A percentile compares a stretch with the other conserved stretches of the same genome.
These are phyloP conservation scores for Ustulina deusta DNA, from an alignment of 2,329 filamentous ascomycete genomes.

Conservation along the genomic window DNA sequence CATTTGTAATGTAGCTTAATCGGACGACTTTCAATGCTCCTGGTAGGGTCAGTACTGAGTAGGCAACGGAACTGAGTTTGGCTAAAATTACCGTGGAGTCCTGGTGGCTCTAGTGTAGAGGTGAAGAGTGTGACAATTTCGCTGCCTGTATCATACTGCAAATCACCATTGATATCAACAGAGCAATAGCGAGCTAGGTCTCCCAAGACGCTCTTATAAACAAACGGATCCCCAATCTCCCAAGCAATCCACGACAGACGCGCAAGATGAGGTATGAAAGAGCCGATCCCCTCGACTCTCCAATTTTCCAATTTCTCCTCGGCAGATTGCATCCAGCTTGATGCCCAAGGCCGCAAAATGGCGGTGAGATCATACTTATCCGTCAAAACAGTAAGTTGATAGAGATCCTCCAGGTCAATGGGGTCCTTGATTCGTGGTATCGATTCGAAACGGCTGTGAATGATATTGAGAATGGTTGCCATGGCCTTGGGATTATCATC, in stretches of 20 bases:
- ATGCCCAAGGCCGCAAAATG: conserved; percentile 43
- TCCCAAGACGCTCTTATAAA: not conserved
- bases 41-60: not conserved
- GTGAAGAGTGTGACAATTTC: conserved; percentile 10
- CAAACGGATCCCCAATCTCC: conserved; percentile 31
- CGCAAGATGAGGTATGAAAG: not conserved
- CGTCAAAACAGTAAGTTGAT: conserved; percentile 43
- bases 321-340: conserved; percentile 32
- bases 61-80: not conserved
- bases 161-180: not conserved
- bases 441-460: conserved; percentile 47
- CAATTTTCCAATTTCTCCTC: not conserved
- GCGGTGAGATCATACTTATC: conserved; percentile 47
- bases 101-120: conserved; percentile 19
- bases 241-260: conserved; percentile 35
- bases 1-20: not conserved
- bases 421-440: conserved; percentile 33
- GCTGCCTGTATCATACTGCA: not conserved
- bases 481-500: conserved; percentile 50
- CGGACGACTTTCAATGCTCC: conserved; percentile 15
- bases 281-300: no score
- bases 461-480: conserved; percentile 49
- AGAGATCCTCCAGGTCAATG: conserved; percentile 33
- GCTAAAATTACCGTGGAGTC: conserved; percentile 19
- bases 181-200: conserved; percentile 3